These are phyloP conservation scores for Kwoniella heveanensis DNA, from an alignment of 768 basidiomycete genomes.

Conservation along the genomic window DNA sequence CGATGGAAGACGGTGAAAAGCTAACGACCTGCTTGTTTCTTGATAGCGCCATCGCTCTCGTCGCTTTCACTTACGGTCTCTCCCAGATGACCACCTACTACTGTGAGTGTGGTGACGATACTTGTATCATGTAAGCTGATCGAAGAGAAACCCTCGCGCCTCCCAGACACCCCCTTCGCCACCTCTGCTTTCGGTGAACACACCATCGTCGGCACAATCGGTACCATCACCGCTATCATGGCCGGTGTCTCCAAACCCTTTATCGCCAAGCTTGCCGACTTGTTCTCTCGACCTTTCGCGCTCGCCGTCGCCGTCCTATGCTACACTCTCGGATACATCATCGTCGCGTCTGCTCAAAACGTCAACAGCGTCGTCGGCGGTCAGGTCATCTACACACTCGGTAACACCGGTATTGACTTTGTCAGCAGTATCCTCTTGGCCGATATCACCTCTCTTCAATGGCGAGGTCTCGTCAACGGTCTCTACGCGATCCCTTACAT, in stretches of 20 bases:
- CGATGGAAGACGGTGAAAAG: too few relatives aligned
- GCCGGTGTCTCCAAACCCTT: slow-evolving; percentile 46
- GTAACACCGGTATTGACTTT: slow-evolving; percentile 48
- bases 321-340: slow-evolving; percentile 50
- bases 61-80: slow-evolving; percentile 35
- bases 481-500: slow-evolving; percentile 48
- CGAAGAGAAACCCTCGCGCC: too few relatives aligned
- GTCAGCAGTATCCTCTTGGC: slow-evolving; percentile 49
- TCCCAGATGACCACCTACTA: slow-evolving; percentile 31
- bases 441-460: slow-evolving; percentile 54
- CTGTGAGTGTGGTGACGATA: slow-evolving; percentile 20
- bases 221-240: slow-evolving; percentile 47
- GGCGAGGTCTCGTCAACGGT: slow-evolving; percentile 50
- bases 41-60: slow-evolving; percentile 34
- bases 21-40: neutral
- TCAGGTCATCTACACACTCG: slow-evolving; percentile 46
- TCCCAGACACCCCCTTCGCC: slow-evolving; percentile 37
- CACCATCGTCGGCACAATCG: slow-evolving; percentile 43
- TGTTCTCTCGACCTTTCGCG: slow-evolving; percentile 44
- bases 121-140: too few relatives aligned
- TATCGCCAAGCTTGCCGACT: slow-evolving; percentile 50
- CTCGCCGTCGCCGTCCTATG: slow-evolving; percentile 38
- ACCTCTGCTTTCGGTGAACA: slow-evolving; percentile 47
- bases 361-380: slow-evolving; percentile 44
- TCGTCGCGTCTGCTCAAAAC: slow-evolving; percentile 40